Percentiles rank a stretch among this genome's conserved stretches.
These are phyloP conservation scores for Boletus rubropictus DNA, from an alignment of 768 basidiomycete genomes.

Conservation along the genomic window DNA sequence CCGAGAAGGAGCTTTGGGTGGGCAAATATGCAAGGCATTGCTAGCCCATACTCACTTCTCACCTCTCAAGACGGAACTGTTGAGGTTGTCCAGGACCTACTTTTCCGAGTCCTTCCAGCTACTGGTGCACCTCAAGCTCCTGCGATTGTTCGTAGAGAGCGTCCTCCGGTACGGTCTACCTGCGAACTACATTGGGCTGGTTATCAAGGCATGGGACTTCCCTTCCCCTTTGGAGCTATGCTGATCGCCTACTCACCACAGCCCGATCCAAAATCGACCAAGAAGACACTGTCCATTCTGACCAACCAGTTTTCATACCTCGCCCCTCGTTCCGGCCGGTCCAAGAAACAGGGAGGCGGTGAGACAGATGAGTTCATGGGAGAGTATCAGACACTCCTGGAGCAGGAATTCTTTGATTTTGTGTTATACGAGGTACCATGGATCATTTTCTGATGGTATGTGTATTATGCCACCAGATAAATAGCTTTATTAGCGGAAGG, in stretches of 20 bases:
- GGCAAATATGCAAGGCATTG: conserved; percentile 15
- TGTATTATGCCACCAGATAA: conserved; percentile 19
- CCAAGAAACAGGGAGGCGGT: conserved; percentile 31
- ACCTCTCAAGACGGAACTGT: conserved; percentile 70
- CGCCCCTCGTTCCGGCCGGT: conserved; percentile 55
- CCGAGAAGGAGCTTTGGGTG: conserved; percentile 98
- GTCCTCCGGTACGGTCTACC: conserved; percentile 94
- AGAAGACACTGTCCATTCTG: conserved; percentile 70
- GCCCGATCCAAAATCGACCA: conserved; percentile 82
- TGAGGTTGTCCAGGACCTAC: conserved; percentile 86
- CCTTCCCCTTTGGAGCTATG: not conserved
- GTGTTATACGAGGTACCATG: conserved; percentile 91
- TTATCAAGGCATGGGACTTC: conserved; percentile 58
- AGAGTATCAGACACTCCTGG: conserved; percentile 89
- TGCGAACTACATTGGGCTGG: conserved; percentile 78
- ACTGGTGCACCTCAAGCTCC: conserved; percentile 86
- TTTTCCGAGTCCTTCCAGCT: conserved; percentile 96
- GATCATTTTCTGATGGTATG: conserved; percentile 54
- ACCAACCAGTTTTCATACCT: conserved; percentile 80
- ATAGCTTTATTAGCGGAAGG: conserved; percentile 50
- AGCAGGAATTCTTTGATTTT: conserved; percentile 95
- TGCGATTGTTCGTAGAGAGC: conserved; percentile 90
- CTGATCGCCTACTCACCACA: conserved; percentile 26
- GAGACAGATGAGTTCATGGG: conserved; percentile 70
- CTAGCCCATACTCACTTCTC: not conserved